phyloP scores from a whole-genome alignment of 116 monocot genomes.

The Dioscorea cayenensis region DNA sequence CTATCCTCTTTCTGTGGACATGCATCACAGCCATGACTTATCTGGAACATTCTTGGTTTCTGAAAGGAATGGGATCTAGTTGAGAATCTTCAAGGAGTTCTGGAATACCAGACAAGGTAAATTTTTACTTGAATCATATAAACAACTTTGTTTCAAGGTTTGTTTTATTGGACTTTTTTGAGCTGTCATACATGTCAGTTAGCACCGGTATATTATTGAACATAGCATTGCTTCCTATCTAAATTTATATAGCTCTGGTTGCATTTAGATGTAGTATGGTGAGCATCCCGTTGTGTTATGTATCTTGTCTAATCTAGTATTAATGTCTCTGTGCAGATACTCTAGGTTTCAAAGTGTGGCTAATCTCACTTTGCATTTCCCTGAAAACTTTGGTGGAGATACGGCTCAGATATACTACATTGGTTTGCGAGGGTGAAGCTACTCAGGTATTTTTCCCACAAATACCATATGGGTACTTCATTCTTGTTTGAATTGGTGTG shows the following conservation, averaged over 20 bases:
- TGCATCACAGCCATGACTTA: not conserved
- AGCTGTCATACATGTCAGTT: too few species aligned
- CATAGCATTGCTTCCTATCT: too few species aligned
- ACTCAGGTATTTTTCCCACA: slow-evolving; percentile 58
- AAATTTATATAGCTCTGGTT: too few species aligned
- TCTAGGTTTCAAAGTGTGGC: slow-evolving; percentile 89
- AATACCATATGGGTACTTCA: not conserved
- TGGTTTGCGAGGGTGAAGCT: slow-evolving; percentile 91
- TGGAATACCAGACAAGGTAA: slow-evolving; percentile 98
- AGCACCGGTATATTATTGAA: too few species aligned
- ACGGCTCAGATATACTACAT: slow-evolving; percentile 89
- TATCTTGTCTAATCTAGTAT: too few species aligned
- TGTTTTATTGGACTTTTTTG: too few species aligned
- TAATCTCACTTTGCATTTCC: slow-evolving; percentile 85
- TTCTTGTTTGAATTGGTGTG: not conserved
- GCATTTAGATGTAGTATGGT: too few species aligned
- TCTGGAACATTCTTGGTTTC: slow-evolving; percentile 6
- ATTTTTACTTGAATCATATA: not conserved
- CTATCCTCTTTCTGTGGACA: not conserved
- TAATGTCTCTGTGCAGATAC: slow-evolving; percentile 37
- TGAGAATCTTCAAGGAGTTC: slow-evolving; percentile 86
- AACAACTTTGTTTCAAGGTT: not conserved
- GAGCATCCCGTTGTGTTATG: too few species aligned
- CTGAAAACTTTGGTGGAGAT: slow-evolving; percentile 89
- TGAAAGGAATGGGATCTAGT: slow-evolving; percentile 91